Evolutionary conservation across 345 rosid species (phyloP), one percentile per base, ranked within the genome.

Genomic region (Heritiera littoralis): DNA sequence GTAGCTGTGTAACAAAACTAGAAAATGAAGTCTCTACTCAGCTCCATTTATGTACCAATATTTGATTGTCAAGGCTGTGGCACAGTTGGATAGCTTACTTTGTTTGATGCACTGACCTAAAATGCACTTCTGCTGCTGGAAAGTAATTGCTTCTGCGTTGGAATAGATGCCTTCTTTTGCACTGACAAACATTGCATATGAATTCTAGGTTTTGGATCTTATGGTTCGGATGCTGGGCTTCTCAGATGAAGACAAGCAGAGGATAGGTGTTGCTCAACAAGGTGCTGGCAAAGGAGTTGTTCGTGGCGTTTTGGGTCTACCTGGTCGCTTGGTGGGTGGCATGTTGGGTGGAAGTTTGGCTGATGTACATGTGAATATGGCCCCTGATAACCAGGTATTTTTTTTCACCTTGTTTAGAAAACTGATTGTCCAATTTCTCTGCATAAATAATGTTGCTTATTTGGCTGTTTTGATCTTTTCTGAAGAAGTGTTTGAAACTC

Each of bases 211-310:
- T 81, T 85, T 93, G 85, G 98, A 92, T 84, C 89, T 93, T 64
- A 95, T 95, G 98, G 99, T 92, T 65, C 91, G 99, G 51, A 92
- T 95, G 96, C 92, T 95, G 58, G 97, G 98, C 67, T 95, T 95
- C 84, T 88, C 97, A 15, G 93, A 95, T 72, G 99, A 95, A 82
- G 99, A 95, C 82, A 95, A 93, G 84, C 93, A 92, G 79, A 90
- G 95, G 83, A 91, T 95, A 80, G 98, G 99, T 48, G 74, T 84
- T 74, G 97, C 96, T 63, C 98, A 90, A 78, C 98, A 91, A 82
- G 96, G 93, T 66, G 79, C 87, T 0, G 91, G 97, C 64, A 94
- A 86, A 89, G 96, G 99, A 74, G 98, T 94, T 83, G 98, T 92
- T 30, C 89, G 93, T 54, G 98, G 97, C 63, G 98, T 96, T 55